Base-by-base conservation (phyloP, 2,329 filamentous ascomycete species). In the Claviceps sp. region DNA sequence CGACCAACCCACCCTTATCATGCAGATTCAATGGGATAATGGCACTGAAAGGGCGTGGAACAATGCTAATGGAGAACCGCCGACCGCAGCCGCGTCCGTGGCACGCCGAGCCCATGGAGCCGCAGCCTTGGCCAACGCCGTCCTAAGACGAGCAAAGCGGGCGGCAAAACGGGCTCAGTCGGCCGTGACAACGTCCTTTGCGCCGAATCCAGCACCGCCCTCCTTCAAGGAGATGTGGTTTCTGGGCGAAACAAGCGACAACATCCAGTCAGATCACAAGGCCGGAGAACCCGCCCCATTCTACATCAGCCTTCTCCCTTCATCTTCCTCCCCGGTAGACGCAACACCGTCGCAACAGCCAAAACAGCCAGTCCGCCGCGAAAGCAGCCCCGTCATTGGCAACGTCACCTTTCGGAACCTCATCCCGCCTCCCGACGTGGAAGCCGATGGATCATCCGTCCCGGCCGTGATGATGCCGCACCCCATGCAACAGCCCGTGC, bases 251-350 rank as follows among this genome's bases (percentile, higher is more conserved):
- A 90, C 87, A 0, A 95, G 89, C 0, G 91, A 97, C 61, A 76
- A 77, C 0, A 81, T 87, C 55, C 72, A 76, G 13, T 74, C 76
- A 0, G 61, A 77, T 43, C 69, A 82, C 4, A 95, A 91, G 65
- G 82, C 83, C 1, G 90, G 90, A 57, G 90, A 95, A 68, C 77
- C 83, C 8, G 94, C 91, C 0, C 90, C 91, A 0, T 95, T 96
- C 67, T 95, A 85, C 65, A 85, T 95, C 58, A 88, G 82, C 30
- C 74, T 95, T 51, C 69, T 89, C 11, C 65, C 71, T 4, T 73
- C 76, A 0, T 56, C 66, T 2, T 34, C 30, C 30, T 34, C 30
- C 30, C 30, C 30, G 30, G 30, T 34, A 34, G 30, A 34, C 30
- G 30, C 30, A 34, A 11, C 30, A 4, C 30, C 30, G 30, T 34